A percentile compares a stretch with the other conserved stretches of the same genome.
Evolutionary conservation across 768 basidiomycete genomes (phyloP).

Genomic region (Psilocybe subaeruginosa): DNA sequence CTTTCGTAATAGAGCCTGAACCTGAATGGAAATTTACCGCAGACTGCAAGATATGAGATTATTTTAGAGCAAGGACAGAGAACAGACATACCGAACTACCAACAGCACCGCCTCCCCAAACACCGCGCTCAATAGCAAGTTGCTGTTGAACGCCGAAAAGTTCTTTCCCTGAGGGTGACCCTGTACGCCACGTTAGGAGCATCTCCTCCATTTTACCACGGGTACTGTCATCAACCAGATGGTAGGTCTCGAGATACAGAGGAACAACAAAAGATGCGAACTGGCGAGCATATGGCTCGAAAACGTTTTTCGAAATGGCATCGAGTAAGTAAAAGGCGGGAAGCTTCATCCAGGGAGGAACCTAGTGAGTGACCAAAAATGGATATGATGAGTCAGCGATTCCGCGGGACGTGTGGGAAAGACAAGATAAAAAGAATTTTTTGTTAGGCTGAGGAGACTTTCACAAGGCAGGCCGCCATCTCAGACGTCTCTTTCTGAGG

Average conservation of each 20-base stretch:
- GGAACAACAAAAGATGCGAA: conserved; percentile 83
- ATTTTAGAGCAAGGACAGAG: background rate
- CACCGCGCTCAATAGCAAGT: conserved; percentile 79
- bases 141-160: conserved; percentile 86
- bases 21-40: conserved; percentile 35
- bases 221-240: conserved; percentile 80
- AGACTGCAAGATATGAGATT: conserved; percentile 22
- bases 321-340: conserved; percentile 95
- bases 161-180: conserved; percentile 77
- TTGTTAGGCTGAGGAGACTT: conserved; percentile 19
- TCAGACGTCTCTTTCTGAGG: conserved; percentile 36
- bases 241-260: conserved; percentile 87
- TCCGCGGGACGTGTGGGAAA: conserved; percentile 43
- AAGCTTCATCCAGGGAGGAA: conserved; percentile 86
- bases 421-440: conserved; percentile 27
- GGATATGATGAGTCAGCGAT: conserved; percentile 71
- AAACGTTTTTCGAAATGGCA: conserved; percentile 96
- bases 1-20: conserved; percentile 61
- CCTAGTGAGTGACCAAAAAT: conserved; percentile 57
- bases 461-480: conserved; percentile 28
- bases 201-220: conserved; percentile 98
- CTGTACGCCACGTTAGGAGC: conserved; percentile 92
- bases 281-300: conserved; percentile 85
- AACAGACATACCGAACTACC: conserved; percentile 9
- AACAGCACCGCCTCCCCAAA: conserved; percentile 68